Evolutionary conservation across 2,329 filamentous ascomycete genomes (phyloP).

Genomic region (Fusarium sp.): DNA sequence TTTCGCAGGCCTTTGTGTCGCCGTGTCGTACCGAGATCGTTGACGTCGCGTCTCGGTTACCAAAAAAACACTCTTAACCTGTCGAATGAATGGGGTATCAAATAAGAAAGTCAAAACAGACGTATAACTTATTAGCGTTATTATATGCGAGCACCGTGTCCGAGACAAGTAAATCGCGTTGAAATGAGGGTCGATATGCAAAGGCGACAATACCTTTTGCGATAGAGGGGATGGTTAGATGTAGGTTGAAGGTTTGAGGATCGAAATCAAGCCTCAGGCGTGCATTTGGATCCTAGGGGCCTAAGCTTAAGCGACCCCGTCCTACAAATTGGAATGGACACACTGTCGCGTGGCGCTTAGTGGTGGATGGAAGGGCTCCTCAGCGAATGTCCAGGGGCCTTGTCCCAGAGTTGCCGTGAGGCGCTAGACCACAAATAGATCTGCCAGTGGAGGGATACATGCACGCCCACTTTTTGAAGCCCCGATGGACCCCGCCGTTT

Average conservation of each 20-base stretch:
- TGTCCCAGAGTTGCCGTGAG: slow-evolving; percentile 25
- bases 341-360: slow-evolving; percentile 35
- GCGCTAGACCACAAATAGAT: slow-evolving; percentile 27
- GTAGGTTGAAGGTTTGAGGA: slow-evolving; percentile 33
- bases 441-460: slow-evolving; percentile 20
- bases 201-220: slow-evolving; percentile 24
- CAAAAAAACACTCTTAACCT: not conserved
- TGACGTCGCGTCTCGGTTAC: slow-evolving; percentile 22
- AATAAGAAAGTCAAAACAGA: slow-evolving; percentile 4
- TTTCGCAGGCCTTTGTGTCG: slow-evolving; percentile 12
- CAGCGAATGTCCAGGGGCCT: slow-evolving; percentile 7
- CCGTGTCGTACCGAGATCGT: slow-evolving; percentile 3
- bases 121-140: slow-evolving; percentile 7
- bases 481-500: slow-evolving; percentile 14
- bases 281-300: slow-evolving; percentile 11
- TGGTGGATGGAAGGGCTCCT: not conserved
- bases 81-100: slow-evolving; percentile 5
- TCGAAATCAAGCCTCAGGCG: slow-evolving; percentile 22
- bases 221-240: slow-evolving; percentile 19
- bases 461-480: slow-evolving; percentile 28
- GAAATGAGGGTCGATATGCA: slow-evolving; percentile 15
- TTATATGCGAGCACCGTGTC: not conserved
- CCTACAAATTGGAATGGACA: slow-evolving; percentile 35
- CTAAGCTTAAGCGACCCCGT: slow-evolving; percentile 17
- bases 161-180: slow-evolving; percentile 1